Percentiles rank a stretch among this genome's conserved stretches.
Conservation (phyloP, 352 stramenopile species). For the Phytopythium aichiense region DNA sequence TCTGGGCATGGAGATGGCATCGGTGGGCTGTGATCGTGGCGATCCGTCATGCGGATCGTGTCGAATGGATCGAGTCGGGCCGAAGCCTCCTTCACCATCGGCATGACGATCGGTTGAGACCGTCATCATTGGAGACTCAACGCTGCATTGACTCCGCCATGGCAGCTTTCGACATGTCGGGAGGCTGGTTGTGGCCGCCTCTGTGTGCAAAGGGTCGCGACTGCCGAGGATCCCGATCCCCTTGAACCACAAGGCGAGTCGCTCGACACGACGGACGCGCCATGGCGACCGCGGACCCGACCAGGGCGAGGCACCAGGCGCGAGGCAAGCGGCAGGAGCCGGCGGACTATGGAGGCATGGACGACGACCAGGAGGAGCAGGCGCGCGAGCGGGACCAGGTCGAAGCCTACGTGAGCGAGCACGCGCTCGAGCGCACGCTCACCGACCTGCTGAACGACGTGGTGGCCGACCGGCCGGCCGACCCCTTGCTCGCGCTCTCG, state of each 20-base stretch:
- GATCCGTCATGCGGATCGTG: no score
- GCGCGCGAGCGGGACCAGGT: slow-evolving; percentile 65
- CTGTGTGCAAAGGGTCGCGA: neutral
- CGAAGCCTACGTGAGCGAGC: slow-evolving; percentile 66
- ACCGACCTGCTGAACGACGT: slow-evolving; percentile 76
- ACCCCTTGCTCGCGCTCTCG: slow-evolving; percentile 71
- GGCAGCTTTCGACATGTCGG: neutral
- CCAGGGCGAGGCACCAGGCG: neutral
- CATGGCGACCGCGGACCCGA: neutral
- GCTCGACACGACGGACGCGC: neutral
- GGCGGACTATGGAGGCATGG: slow-evolving; percentile 9
- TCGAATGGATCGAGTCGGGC: no score
- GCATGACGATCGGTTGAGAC: no score
- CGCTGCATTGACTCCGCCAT: neutral
- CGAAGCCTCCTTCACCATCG: no score
- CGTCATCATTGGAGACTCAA: neutral
- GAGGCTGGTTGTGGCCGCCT: neutral
- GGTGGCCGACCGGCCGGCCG: slow-evolving; percentile 50
- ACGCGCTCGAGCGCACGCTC: slow-evolving; percentile 59
- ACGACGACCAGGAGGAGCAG: slow-evolving; percentile 31
- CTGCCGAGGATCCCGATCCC: neutral
- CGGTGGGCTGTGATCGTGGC: no score
- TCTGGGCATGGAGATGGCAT: neutral
- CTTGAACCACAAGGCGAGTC: neutral
- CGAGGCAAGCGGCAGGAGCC: slow-evolving; percentile 14